These are phyloP conservation scores for Stereocaulon alpinum DNA, from an alignment of 495 filamentous ascomycete species.

Conservation along the genomic window DNA sequence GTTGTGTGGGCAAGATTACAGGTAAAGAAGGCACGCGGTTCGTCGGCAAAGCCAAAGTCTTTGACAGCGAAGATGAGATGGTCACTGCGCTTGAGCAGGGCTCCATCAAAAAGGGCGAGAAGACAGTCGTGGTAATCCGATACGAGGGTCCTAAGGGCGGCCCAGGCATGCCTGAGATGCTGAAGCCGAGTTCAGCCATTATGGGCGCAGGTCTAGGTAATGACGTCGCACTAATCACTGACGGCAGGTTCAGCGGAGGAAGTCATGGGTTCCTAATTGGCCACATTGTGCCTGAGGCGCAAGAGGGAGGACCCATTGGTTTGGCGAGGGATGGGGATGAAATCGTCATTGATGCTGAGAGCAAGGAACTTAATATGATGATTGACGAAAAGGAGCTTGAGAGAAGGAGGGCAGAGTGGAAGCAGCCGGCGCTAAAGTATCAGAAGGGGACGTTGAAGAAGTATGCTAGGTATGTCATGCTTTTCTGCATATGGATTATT, in stretches of 20 bases:
- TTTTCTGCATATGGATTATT: not conserved
- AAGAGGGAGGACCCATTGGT: constrained; percentile 48
- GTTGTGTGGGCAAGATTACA: constrained; percentile 94
- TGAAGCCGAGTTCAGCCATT: constrained; percentile 72
- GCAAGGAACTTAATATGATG: constrained; percentile 43
- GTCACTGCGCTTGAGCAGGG: constrained; percentile 65
- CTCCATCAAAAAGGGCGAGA: constrained; percentile 91
- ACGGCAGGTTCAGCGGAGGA: constrained; percentile 50
- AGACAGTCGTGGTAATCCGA: constrained; percentile 93
- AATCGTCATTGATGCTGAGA: constrained; percentile 45
- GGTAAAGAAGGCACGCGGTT: constrained; percentile 92
- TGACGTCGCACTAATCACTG: constrained; percentile 66
- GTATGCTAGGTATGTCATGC: constrained; percentile 45
- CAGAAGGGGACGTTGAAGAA: constrained; percentile 66
- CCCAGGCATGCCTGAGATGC: constrained; percentile 70
- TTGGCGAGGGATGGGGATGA: constrained; percentile 44
- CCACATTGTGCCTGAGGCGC: constrained; percentile 49
- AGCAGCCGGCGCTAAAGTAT: constrained; percentile 55
- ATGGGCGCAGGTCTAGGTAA: constrained; percentile 79
- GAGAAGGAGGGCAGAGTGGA: constrained; percentile 52
- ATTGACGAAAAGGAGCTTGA: constrained; percentile 52
- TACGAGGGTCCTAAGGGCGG: constrained; percentile 54
- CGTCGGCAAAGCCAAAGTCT: constrained; percentile 77
- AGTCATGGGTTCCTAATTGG: constrained; percentile 48
- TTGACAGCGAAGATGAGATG: constrained; percentile 76